phyloP scores from a whole-genome alignment of 495 filamentous ascomycete species.

The Aspergillus hancockii region DNA sequence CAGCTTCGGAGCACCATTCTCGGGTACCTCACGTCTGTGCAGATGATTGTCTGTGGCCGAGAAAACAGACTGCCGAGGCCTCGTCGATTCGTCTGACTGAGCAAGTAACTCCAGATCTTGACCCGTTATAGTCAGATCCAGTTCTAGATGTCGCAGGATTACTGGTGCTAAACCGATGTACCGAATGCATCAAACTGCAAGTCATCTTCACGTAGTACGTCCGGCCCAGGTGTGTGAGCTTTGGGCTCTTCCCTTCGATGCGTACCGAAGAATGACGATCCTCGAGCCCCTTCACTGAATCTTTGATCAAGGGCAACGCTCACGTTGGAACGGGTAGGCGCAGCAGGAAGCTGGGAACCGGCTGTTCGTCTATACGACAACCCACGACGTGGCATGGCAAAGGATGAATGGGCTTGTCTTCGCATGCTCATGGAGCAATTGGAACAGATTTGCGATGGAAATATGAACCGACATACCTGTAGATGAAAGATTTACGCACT shows the following conservation, averaged over 20 bases:
- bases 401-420: not conserved
- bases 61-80: not conserved
- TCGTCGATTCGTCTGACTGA: slow-evolving; percentile 21
- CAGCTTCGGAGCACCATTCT: slow-evolving; percentile 9
- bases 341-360: not conserved
- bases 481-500: not conserved
- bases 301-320: slow-evolving; percentile 26
- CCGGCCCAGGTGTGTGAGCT: not conserved
- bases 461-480: not conserved
- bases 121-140: not conserved
- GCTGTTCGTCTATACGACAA: slow-evolving; percentile 7
- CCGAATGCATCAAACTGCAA: slow-evolving; percentile 52
- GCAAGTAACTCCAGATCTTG: slow-evolving; percentile 45
- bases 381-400: slow-evolving; percentile 1
- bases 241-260: slow-evolving; percentile 9
- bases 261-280: slow-evolving; percentile 12
- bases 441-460: not conserved
- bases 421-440: slow-evolving; percentile 1
- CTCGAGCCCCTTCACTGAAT: slow-evolving; percentile 31
- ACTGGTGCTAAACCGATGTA: slow-evolving; percentile 24
- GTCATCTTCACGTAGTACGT: slow-evolving; percentile 22
- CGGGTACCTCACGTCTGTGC: not conserved
- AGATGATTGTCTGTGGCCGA: not conserved
- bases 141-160: not conserved
- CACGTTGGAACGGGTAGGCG: slow-evolving; percentile 4